Percentiles rank a stretch among this genome's conserved stretches.
Evolutionary conservation across 208 protist genomes (phyloP).

Genomic region (Wallacemonas sp.): DNA sequence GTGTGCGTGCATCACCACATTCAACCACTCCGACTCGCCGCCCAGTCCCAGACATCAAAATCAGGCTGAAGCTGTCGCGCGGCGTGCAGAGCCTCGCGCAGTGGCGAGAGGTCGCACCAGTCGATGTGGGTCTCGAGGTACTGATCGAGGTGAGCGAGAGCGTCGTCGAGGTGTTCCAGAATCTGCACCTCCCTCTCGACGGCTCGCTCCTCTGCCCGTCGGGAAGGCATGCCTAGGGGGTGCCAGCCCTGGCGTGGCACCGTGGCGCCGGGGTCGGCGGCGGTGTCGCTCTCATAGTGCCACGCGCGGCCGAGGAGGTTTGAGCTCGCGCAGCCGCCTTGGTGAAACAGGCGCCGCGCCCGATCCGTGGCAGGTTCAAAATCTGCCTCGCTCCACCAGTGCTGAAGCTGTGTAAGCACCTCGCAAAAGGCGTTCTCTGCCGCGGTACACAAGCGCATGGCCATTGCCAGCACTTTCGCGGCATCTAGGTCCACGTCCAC

Average conservation of each 20-base stretch:
- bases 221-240: neutral
- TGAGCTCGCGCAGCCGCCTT: neutral
- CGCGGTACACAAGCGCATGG: too few species aligned
- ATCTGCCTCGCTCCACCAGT: neutral
- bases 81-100: neutral
- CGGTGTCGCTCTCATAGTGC: neutral
- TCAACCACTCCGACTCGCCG: too few species aligned
- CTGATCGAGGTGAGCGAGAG: neutral
- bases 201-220: neutral
- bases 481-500: constrained; percentile 22
- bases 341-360: neutral
- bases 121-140: neutral
- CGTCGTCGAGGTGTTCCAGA: neutral
- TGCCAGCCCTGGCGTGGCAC: constrained; percentile 2
- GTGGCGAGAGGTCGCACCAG: neutral
- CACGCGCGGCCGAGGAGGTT: neutral
- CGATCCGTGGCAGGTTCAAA: neutral
- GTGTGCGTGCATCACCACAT: too few species aligned
- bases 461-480: too few species aligned
- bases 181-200: neutral
- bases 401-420: neutral
- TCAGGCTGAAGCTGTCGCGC: neutral
- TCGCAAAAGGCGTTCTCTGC: constrained; percentile 1
- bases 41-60: constrained; percentile 2
- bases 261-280: neutral